Evolutionary conservation across 164 flowering plant genomes (phyloP).

Genomic region (Kingdonia uniflora): DNA sequence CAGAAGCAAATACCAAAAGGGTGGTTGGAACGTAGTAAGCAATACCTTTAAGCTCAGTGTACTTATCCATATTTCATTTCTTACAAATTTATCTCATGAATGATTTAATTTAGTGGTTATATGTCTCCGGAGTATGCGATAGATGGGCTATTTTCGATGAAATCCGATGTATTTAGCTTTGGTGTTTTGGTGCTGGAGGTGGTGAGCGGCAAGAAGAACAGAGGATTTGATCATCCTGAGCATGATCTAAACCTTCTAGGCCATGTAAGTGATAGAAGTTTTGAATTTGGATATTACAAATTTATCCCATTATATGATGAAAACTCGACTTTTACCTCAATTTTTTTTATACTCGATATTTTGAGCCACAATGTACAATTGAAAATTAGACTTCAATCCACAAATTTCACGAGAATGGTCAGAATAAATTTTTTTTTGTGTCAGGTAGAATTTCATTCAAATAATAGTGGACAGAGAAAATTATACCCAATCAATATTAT

Average conservation of each 20-base stretch:
- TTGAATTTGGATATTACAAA: neutral
- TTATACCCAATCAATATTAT: no score
- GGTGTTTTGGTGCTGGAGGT: slow-evolving; percentile 20
- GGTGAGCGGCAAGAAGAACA: slow-evolving; percentile 18
- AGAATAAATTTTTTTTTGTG: no score
- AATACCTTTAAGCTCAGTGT: slow-evolving; percentile 5
- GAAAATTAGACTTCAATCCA: no score
- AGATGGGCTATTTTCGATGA: slow-evolving; percentile 18
- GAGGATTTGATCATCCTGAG: slow-evolving; percentile 4
- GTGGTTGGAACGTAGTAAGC: slow-evolving; percentile 5
- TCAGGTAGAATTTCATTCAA: no score
- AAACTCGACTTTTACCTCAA: no score
- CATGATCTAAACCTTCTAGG: slow-evolving; percentile 11
- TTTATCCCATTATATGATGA: no score
- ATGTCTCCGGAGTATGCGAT: slow-evolving; percentile 26
- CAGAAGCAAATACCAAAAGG: neutral
- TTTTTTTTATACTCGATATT: no score
- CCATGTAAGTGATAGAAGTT: slow-evolving; percentile 14
- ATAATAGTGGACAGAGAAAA: no score
- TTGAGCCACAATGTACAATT: no score
- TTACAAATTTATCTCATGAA: neutral
- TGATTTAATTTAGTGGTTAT: slow-evolving; percentile 14
- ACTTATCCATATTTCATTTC: neutral
- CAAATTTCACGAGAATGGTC: no score
- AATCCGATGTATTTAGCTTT: slow-evolving; percentile 21